Percentiles rank a stretch among this genome's conserved stretches.
phyloP scores from a whole-genome alignment of 108 stramenopile genomes.

The Nitzschia putrida region DNA sequence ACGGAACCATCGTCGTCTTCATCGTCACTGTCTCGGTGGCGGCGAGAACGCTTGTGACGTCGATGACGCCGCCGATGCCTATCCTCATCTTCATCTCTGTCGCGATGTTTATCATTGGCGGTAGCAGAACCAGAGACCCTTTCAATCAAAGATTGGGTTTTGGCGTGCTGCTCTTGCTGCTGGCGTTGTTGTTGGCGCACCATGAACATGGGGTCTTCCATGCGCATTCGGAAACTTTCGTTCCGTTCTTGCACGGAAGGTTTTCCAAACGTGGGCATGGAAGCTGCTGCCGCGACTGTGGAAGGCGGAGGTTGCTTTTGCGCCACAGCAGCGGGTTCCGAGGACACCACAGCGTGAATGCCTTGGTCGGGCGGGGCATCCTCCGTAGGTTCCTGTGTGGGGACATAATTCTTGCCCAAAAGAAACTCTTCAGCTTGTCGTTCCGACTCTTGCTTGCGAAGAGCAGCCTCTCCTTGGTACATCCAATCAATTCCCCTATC shows the following conservation, averaged over 20 bases:
- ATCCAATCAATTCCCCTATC: conserved; percentile 94
- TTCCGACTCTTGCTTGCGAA: conserved; percentile 63
- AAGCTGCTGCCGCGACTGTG: neutral
- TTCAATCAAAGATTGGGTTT: conserved; percentile 64
- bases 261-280: conserved; percentile 8
- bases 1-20: neutral
- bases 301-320: conserved; percentile 27
- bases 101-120: conserved; percentile 9
- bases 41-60: conserved; percentile 7
- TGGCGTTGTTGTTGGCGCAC: conserved; percentile 56
- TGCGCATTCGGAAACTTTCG: conserved; percentile 68
- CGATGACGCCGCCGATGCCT: neutral
- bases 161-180: conserved; percentile 50
- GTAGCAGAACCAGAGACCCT: conserved; percentile 43
- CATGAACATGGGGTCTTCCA: conserved; percentile 87
- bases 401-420: conserved; percentile 85
- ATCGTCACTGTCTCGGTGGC: conserved; percentile 3
- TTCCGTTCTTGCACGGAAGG: conserved; percentile 60
- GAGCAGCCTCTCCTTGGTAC: conserved; percentile 71
- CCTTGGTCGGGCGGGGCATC: conserved; percentile 59
- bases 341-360: conserved; percentile 46
- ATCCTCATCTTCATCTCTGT: conserved; percentile 4
- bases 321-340: conserved; percentile 25
- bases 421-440: conserved; percentile 85
- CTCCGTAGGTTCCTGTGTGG: conserved; percentile 55